Conservation (phyloP, 2,329 filamentous ascomycete genomes). For the Clathrospora elynae region DNA sequence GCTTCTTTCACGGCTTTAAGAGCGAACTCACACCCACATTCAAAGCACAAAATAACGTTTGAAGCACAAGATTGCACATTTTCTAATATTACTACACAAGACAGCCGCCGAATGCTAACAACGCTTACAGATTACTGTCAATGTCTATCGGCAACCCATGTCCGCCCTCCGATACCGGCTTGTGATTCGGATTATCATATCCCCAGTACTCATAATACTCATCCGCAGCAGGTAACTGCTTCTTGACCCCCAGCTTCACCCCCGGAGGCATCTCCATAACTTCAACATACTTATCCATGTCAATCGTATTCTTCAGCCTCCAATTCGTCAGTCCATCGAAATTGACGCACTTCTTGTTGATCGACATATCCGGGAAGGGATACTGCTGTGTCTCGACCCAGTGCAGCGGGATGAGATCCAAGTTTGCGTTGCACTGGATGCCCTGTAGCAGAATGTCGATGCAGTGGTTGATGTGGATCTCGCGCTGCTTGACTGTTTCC, state of each 20-base stretch:
- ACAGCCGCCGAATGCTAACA: no score
- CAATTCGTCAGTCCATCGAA: slow-evolving; percentile 23
- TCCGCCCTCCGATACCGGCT: slow-evolving; percentile 15
- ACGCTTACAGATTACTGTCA: slow-evolving; percentile 1
- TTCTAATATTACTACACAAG: no score
- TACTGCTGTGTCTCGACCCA: slow-evolving; percentile 14
- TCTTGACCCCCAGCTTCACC: slow-evolving; percentile 21
- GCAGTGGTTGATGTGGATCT: slow-evolving; percentile 22
- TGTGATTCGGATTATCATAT: slow-evolving; percentile 24
- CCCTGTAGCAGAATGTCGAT: slow-evolving; percentile 17
- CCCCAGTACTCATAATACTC: slow-evolving; percentile 26
- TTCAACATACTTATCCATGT: slow-evolving; percentile 25
- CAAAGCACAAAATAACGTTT: no score
- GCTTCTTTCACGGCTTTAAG: no score
- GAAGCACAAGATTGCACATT: no score
- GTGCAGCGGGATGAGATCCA: slow-evolving; percentile 19
- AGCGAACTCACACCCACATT: no score
- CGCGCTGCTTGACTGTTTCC: slow-evolving; percentile 14
- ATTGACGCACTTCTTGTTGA: slow-evolving; percentile 22
- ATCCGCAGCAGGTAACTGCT: slow-evolving; percentile 18
- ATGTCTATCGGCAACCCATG: slow-evolving; percentile 15
- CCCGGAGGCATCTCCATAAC: slow-evolving; percentile 21
- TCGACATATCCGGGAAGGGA: slow-evolving; percentile 16
- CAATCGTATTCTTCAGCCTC: slow-evolving; percentile 19
- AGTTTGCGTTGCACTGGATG: slow-evolving; percentile 19